phyloP scores from a whole-genome alignment of 805 yeast species.

The Maudiozyma serrabonitensis region DNA sequence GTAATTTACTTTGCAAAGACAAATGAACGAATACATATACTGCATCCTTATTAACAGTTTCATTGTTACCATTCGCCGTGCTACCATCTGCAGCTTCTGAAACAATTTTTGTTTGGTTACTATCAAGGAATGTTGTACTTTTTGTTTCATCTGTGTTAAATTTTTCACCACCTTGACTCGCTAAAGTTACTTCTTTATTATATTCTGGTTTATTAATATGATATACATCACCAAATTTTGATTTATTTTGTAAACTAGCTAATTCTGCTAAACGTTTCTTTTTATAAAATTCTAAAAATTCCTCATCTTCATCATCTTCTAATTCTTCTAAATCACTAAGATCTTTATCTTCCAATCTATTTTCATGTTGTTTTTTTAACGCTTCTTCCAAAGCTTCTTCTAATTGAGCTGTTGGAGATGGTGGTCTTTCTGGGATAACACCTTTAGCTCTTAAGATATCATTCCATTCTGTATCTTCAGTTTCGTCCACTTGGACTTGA shows the following conservation, averaged over 20 bases:
- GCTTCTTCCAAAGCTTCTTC: constrained; percentile 88
- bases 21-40: constrained; percentile 69
- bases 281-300: constrained; percentile 69
- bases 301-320: constrained; percentile 92
- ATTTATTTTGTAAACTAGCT: constrained; percentile 42
- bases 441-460: constrained; percentile 87
- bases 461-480: constrained; percentile 98
- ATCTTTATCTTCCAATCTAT: constrained; percentile 67
- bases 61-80: constrained; percentile 1
- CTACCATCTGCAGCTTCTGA: neutral
- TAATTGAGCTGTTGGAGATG: constrained; percentile 75
- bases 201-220: constrained; percentile 86
- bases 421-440: constrained; percentile 83
- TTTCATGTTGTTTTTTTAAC: constrained; percentile 65
- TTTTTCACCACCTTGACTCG: constrained; percentile 37
- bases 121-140: neutral
- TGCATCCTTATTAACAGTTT: constrained; percentile 19
- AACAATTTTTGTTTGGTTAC: neutral
- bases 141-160: neutral
- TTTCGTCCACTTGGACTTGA: constrained; percentile 84
- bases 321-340: constrained; percentile 76
- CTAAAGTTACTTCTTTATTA: constrained; percentile 72
- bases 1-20: constrained; percentile 56
- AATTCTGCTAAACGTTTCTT: constrained; percentile 71
- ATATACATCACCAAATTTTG: constrained; percentile 64